Base-by-base conservation (phyloP, 2,329 filamentous ascomycete species). In the Diaporthe sp. region DNA sequence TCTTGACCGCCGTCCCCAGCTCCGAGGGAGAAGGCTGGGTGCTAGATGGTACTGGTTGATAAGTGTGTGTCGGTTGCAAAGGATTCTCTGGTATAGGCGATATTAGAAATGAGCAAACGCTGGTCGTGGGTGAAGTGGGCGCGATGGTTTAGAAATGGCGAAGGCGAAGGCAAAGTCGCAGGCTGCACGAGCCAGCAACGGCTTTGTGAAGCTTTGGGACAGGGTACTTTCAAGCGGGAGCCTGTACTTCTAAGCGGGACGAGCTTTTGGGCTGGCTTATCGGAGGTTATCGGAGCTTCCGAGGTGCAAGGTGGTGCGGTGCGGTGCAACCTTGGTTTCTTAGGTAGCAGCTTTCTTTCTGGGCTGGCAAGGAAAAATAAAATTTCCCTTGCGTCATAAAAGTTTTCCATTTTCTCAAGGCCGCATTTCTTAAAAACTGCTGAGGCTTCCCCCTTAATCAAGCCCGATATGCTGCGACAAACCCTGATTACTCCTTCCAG, bases 401-500 rank as follows among this genome's bases (percentile, higher is more conserved):
- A 75, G 35, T 69, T 44, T 68, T 58, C 27, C n/a, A 35, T 44
- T 37, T 9, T 39, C 35, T 32, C 42, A 44, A 68, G 32, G 55
- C 39, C 73, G 74, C 76, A 55, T 72, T 47, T 74, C 42, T 51
- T 44, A 25, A 42, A 51, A n/a, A 32, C 53, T 25, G 37, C 30
- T 32, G 50, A 71, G 58, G 50, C 42, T 50, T n/a, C 22, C 44
- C 47, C 47, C 50, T 27, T 35, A 69, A 15, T 56, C 35, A 71
- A 35, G 35, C 32, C 70, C 70, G 80, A 71, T 44, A 88, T 88
- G 87, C 82, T 88, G 76, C 85, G 86, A 79, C 85, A 87, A 80
- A 82, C 83, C 71, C 74, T 88, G 68, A 81, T 84, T 71, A 78
- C 83, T 75, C 84, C 86, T 50, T 85, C 86, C 73, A 83, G 86